Evolutionary conservation across 768 basidiomycete genomes (phyloP).

Genomic region (Russula brevipes): DNA sequence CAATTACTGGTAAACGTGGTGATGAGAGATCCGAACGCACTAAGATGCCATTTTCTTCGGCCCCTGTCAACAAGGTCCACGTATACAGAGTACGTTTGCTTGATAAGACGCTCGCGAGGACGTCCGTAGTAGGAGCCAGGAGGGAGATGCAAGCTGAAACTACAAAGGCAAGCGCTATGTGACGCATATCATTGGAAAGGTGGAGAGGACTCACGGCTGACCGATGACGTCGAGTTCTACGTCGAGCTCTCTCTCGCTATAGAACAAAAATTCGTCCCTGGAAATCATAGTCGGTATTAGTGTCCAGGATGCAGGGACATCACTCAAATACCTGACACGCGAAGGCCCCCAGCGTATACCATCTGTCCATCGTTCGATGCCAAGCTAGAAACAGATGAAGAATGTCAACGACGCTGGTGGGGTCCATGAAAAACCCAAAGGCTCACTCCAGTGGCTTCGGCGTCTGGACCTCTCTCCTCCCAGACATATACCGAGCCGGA

Average conservation of each 20-base stretch:
- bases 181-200: not conserved
- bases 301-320: not conserved
- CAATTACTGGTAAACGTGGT: not conserved
- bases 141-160: conserved; percentile 26
- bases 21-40: conserved; percentile 38
- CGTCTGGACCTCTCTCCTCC: conserved; percentile 70
- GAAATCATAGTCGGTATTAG: not conserved
- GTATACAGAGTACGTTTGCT: conserved; percentile 77
- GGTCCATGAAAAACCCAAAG: conserved; percentile 25
- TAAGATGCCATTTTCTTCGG: conserved; percentile 78
- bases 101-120: conserved; percentile 52
- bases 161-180: conserved; percentile 25
- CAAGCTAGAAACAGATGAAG: conserved; percentile 41
- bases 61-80: conserved; percentile 55
- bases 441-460: conserved; percentile 58
- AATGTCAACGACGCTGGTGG: not conserved
- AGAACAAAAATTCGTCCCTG: conserved; percentile 67
- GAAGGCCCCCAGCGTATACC: conserved; percentile 69
- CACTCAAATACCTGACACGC: conserved; percentile 55
- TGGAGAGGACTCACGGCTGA: conserved; percentile 19
- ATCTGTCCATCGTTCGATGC: conserved; percentile 80
- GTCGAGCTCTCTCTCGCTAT: conserved; percentile 57
- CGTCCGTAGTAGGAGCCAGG: conserved; percentile 29
- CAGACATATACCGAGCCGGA: conserved; percentile 77
- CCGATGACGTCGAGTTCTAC: conserved; percentile 27